These are phyloP conservation scores for Tremella mesenterica DNA, from an alignment of 768 basidiomycete species.

Conservation along the genomic window DNA sequence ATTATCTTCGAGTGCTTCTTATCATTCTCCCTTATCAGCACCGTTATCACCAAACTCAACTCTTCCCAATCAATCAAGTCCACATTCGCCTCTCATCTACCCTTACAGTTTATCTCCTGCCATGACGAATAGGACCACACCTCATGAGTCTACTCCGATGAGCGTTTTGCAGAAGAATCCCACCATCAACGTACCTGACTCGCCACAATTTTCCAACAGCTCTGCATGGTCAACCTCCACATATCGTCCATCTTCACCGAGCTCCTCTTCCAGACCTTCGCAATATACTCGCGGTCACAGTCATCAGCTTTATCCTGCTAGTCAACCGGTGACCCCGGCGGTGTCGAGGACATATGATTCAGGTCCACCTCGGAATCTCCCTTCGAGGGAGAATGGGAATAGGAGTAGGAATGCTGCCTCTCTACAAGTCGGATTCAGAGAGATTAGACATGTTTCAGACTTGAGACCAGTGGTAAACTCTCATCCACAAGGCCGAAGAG, in stretches of 20 bases:
- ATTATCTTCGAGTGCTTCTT: slow-evolving; percentile 24
- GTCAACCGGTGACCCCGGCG: slow-evolving; percentile 30
- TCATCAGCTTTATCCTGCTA: slow-evolving; percentile 25
- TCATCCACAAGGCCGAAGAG: slow-evolving; percentile 59
- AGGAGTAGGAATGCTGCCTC: slow-evolving; percentile 7
- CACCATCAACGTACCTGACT: slow-evolving; percentile 1
- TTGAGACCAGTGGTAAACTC: slow-evolving; percentile 64
- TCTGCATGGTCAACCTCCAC: slow-evolving; percentile 1
- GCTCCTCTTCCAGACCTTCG: not conserved
- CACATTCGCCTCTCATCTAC: slow-evolving; percentile 24
- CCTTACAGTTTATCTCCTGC: slow-evolving; percentile 23
- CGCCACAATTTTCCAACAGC: not conserved
- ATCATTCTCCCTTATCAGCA: slow-evolving; percentile 20
- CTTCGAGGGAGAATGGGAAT: slow-evolving; percentile 2
- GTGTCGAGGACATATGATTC: slow-evolving; percentile 19
- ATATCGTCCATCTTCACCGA: not conserved
- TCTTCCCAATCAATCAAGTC: slow-evolving; percentile 5
- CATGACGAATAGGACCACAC: too few species aligned
- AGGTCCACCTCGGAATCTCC: slow-evolving; percentile 18
- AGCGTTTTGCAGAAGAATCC: not conserved
- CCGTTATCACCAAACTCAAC: slow-evolving; percentile 26
- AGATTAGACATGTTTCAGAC: slow-evolving; percentile 67
- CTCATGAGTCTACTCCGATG: not conserved
- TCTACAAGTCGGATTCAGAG: slow-evolving; percentile 57
- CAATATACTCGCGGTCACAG: slow-evolving; percentile 6